Conservation (phyloP, 129 eudicot genomes). For the Calendula officinalis region DNA sequence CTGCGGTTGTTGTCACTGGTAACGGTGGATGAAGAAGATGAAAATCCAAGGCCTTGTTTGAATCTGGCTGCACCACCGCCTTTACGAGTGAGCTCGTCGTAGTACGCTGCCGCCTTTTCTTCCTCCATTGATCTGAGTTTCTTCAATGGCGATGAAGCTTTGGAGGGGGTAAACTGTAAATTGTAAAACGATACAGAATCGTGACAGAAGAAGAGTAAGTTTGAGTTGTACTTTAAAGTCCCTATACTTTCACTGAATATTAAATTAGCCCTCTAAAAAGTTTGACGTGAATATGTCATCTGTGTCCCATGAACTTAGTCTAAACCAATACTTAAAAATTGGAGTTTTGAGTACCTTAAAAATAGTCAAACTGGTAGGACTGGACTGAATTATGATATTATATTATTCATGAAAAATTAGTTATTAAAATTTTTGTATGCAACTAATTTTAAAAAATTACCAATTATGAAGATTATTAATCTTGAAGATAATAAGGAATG, state of each 20-base stretch:
- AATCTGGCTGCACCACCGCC: conserved; percentile 91
- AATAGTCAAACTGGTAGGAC: too few relatives aligned
- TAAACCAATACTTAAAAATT: too few relatives aligned
- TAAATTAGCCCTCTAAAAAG: neutral
- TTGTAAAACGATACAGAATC: neutral
- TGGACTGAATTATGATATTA: too few relatives aligned
- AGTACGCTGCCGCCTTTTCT: conserved; percentile 85
- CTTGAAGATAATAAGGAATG: too few relatives aligned
- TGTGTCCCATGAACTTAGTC: too few relatives aligned
- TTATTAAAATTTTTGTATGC: too few relatives aligned
- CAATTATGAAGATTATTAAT: too few relatives aligned
- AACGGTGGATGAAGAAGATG: conserved; percentile 37
- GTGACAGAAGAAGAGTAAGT: neutral
- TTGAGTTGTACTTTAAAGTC: conserved; percentile 8
- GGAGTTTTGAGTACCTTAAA: too few relatives aligned
- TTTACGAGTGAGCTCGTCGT: conserved; percentile 86
- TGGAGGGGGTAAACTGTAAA: conserved; percentile 3
- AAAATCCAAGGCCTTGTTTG: conserved; percentile 96
- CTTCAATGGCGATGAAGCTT: conserved; percentile 19
- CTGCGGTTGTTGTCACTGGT: neutral
- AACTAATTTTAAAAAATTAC: too few relatives aligned
- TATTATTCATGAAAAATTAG: too few relatives aligned
- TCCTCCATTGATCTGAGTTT: conserved; percentile 65
- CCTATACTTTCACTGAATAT: neutral
- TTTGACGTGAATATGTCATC: neutral